Base-by-base conservation (phyloP, 768 basidiomycete genomes). In the Pleurotus pulmonarius region DNA sequence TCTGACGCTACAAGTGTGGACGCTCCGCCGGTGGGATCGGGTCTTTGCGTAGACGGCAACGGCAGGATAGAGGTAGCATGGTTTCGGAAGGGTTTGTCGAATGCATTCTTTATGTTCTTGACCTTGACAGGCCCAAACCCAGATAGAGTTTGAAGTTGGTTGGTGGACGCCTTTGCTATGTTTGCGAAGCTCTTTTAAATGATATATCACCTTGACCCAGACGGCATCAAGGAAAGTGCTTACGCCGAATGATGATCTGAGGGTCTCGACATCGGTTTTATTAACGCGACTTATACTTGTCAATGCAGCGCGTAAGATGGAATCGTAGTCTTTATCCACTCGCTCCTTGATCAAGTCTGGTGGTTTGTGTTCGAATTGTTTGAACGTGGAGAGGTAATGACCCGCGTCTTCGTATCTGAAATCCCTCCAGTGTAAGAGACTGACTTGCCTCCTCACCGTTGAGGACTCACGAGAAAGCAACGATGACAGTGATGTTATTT, bases 91-190 rank as follows among this genome's bases (percentile, higher is more conserved):
- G 93, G 92, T 58, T 90, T 88, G 56, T 90, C 87, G 70, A 99
- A 95, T 0, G 94, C 92, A 56, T 92, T 95, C 62, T 88, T 87
- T 34, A 98, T 80, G 41, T 95, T 87, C 64, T 83, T 90, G 56
- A 96, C 94, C 69, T 98, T 98, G 47, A 94, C 87, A 60, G 91
- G 90, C 7, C 95, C 96, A 53, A 98, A 88, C 0, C 97, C 97
- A 0, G 97, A 96, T 20, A 97, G 83, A 46, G 83, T 84, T 57
- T 87, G 83, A 2, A 99, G 73, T 60, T 87, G 84, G 56, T 91
- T 88, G 0, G 86, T 64, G 1, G 86, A 83, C 4, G 91, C 87
- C 49, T 73, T 79, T 8, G 90, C 81, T 26, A 98, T 91, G 56
- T 86, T 83, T 1, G 88, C 83, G 65, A 98, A 93, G 64, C 90